Base-by-base conservation (phyloP, 2,329 filamentous ascomycete species). In the Fusarium sp. region DNA sequence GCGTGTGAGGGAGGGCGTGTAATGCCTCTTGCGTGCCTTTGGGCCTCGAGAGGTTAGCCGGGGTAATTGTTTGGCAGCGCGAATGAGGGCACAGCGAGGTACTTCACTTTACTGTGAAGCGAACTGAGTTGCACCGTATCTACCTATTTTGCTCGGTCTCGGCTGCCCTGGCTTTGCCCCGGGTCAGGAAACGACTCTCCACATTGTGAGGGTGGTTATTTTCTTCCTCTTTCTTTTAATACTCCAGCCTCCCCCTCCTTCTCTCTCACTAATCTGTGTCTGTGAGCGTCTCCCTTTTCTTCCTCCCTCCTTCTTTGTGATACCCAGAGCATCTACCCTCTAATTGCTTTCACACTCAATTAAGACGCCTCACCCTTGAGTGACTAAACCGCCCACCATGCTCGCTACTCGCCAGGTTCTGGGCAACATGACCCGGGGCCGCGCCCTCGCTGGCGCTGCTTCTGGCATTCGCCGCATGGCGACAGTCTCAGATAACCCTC, bases 401-500 rank as follows among this genome's bases (percentile, higher is more conserved):
- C 84, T 92, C 83, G 89, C 88, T 77, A 87, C 89, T 79, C 86
- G 89, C 84, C 89, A 90, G 84, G 83, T 90, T 81, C 84, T 90
- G 84, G 88, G 88, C 84, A 81, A 79, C 76, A 79, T 87, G 75
- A 86, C 87, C 84, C 88, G 87, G 83, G 83, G 83, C 82, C 86
- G 89, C 76, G 83, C 83, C 78, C 75, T 83, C 66, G 79, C 79
- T 74, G 79, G 83, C 75, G 82, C 83, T 80, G 82, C 89, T 86
- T 81, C 90, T 76, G 83, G 87, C 78, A 80, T 89, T 76, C 87
- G 89, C 75, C 86, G 89, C 75, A 90, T 97, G 86, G 95, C 95
- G 70, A 96, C 94, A 75, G 91, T 94, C 78, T 87, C 89, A 76
- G 93, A 97, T 83, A 90, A 89, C 78, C 89, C 93, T 75, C 90